Conservation (phyloP, 169 alveolate genomes). For the Eimeria nieschulzi region DNA sequence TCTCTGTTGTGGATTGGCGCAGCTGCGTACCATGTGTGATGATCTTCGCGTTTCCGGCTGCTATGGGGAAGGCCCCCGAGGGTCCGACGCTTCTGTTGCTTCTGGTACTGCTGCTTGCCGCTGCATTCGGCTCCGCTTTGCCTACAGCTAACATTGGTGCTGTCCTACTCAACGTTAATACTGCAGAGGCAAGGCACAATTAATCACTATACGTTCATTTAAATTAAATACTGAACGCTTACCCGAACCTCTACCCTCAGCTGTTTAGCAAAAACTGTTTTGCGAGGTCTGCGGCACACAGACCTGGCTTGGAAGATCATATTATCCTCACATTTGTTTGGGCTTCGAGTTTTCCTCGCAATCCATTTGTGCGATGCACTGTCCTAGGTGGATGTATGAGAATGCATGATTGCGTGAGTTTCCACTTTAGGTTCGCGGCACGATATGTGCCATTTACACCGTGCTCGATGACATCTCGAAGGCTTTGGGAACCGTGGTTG, state of each 20-base stretch:
- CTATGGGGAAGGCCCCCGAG: conserved; percentile 33
- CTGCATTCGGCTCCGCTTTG: conserved; percentile 63
- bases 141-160: conserved; percentile 75
- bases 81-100: conserved; percentile 62
- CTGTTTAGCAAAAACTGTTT: not conserved
- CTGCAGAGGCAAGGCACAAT: conserved; percentile 60
- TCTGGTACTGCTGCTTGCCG: conserved; percentile 46
- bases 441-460: conserved; percentile 62
- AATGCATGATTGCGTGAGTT: too few species aligned
- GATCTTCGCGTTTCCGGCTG: conserved; percentile 31
- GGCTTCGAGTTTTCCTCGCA: too few species aligned
- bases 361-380: too few species aligned
- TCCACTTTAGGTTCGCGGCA: conserved; percentile 44
- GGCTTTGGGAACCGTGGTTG: conserved; percentile 69
- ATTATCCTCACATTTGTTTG: too few species aligned
- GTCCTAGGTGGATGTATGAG: too few species aligned
- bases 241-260: not conserved
- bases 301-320: too few species aligned
- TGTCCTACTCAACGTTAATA: conserved; percentile 70
- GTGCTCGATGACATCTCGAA: conserved; percentile 74
- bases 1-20: not conserved
- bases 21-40: conserved; percentile 45
- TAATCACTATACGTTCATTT: too few species aligned
- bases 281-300: too few species aligned
- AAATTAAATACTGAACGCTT: too few species aligned